A percentile compares a stretch with the other conserved stretches of the same genome.
phyloP scores from a whole-genome alignment of 1,284 basidiomycete genomes.

The Kalmanozyma brasiliensis region DNA sequence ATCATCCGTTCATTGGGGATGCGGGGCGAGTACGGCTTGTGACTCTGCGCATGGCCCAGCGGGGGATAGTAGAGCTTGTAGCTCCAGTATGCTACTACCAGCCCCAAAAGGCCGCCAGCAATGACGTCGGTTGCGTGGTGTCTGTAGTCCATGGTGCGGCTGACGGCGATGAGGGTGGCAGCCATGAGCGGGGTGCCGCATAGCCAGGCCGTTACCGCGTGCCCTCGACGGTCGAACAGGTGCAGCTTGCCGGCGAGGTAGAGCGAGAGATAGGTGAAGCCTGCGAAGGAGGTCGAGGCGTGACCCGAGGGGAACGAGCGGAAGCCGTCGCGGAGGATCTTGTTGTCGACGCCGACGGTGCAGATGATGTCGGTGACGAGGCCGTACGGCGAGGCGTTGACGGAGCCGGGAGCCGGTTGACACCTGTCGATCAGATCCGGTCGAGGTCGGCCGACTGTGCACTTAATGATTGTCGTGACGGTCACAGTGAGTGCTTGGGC shows the following conservation, averaged over 20 bases:
- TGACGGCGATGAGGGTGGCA: conserved; percentile 84
- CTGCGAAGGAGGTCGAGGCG: conserved; percentile 89
- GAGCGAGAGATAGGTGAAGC: conserved; percentile 86
- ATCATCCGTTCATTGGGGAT: conserved; percentile 37
- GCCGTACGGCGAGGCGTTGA: conserved; percentile 74
- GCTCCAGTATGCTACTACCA: conserved; percentile 74
- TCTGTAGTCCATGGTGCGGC: conserved; percentile 69
- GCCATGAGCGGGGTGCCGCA: conserved; percentile 80
- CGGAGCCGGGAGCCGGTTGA: conserved; percentile 76
- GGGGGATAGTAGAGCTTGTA: conserved; percentile 58
- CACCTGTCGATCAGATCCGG: conserved; percentile 75
- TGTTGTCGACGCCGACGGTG: conserved; percentile 69
- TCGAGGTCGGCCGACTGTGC: conserved; percentile 83
- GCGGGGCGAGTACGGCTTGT: conserved; percentile 53
- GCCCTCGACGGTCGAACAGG: conserved; percentile 83
- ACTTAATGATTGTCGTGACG: conserved; percentile 85
- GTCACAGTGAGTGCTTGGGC: conserved; percentile 80
- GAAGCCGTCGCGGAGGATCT: conserved; percentile 74
- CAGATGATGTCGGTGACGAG: conserved; percentile 82
- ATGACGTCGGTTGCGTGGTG: conserved; percentile 75
- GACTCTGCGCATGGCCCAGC: conserved; percentile 35
- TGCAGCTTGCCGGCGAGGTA: conserved; percentile 83
- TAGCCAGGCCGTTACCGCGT: conserved; percentile 88
- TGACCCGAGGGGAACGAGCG: conserved; percentile 94
- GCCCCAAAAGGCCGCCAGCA: conserved; percentile 80